Base-by-base conservation (phyloP, 208 protist genomes). In the Crithidia expoeki region DNA sequence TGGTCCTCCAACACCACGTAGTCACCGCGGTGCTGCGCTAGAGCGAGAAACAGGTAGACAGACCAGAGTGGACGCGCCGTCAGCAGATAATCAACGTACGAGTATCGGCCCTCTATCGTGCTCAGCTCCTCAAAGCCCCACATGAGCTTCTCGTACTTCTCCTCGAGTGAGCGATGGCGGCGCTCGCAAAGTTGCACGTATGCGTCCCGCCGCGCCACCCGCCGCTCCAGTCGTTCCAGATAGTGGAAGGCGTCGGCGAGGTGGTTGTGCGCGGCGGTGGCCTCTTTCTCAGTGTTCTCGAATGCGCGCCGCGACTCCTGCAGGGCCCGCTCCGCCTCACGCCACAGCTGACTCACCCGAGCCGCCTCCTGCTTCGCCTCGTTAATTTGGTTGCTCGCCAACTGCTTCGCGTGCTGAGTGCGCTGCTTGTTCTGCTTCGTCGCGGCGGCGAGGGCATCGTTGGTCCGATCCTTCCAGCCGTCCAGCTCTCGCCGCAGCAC, bases 81-180 rank as follows among this genome's bases (percentile, higher is more conserved):
- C 14, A 96, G 74, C 27, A 94, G 74, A 51, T 76, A 85, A 64
- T 94, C 92, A 16, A 72, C 83, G 74, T 93, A 96, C 19, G 89
- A 94, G 73, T 93, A 72, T 6, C 64, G 75, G 16, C 92, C 89
- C 44, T 66, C 68, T 25, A 96, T 53, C 23, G 72, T 83, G 49
- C 86, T 81, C n/a, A 94, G 49, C 69, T 96, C 92, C 42, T 88
- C 55, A 27, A 83, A 76, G 72, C 87, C 93, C 92, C 89, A 94
- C 79, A 91, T 84, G 17, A 96, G 73, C 71, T 96, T 96, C 62
- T 92, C 85, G 67, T 94, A 94, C 76, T 94, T 94, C 67, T 96
- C 88, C 72, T 96, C 84, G 19, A 93, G 74, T 0, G 91, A 96
- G 16, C 40, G 44, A 33, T 89, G 83, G 0, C 88, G 75, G 17